Evolutionary conservation across 1,284 basidiomycete genomes (phyloP), one percentile per base, ranked within the genome.

Genomic region (Cutaneotrichosporon sp.): DNA sequence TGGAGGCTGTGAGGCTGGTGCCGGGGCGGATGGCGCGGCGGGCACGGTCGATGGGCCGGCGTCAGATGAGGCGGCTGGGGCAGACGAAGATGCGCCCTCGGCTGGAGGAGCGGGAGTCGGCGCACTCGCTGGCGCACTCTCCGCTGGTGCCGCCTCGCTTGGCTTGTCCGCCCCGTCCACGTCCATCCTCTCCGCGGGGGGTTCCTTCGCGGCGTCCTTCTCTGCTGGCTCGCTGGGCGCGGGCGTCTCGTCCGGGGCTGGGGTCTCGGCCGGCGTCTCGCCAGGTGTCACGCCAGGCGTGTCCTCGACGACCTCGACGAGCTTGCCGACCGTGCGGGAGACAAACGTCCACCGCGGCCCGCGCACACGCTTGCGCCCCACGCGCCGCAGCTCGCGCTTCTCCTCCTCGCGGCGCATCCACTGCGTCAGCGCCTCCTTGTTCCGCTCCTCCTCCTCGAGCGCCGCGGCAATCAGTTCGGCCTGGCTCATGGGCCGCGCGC

Each of bases 361-460:
- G 33, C 75, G 72, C 24, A 84, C 81, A 55, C 77, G 60, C 56
- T 79, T 79, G 47, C 77, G 74, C 61, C 76, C 75, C 25, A 80
- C 73, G 9, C 81, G 71, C 46, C 81, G 75, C 57, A 78, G 69
- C 36, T 79, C 79, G 55, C 81, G 68, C 27, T 80, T 73, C 57
- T 82, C 81, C 66, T 84, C 83, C 59, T 84, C 83, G 47, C 76
- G 75, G 58, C 77, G 77, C 61, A 83, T 67, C 73, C 82, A 84
- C 43, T 76, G 74, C 24, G 75, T 70, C 43, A 84, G 69, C n/a
- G 77, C 78, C 62, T 81, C 81, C 42, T 80, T 78, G 66, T 84
- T 84, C 60, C 77, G 70, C 68, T 83, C 82, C 64, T 84, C 83
- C 47, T 80, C 80, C 66, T 82, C 81, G 51, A 84, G 71, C 4